These are phyloP conservation scores for Yarrowia sp. DNA, from an alignment of 805 yeast genomes.

Conservation along the genomic window DNA sequence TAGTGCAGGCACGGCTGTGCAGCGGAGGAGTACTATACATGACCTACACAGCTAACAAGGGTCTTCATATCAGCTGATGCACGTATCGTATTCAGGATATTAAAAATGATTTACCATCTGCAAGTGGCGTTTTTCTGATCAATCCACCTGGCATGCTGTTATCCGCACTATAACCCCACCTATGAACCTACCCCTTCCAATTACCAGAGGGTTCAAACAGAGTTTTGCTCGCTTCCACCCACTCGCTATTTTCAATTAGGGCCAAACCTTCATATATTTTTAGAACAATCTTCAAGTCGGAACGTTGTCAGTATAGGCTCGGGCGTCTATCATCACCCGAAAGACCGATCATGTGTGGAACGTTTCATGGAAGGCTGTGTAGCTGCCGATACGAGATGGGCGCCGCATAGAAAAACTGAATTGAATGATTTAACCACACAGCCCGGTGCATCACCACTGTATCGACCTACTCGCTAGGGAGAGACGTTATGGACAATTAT, in stretches of 20 bases:
- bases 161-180: neutral
- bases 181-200: neutral
- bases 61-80: neutral
- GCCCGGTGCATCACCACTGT: neutral
- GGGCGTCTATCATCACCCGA: neutral
- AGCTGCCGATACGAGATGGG: neutral
- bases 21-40: neutral
- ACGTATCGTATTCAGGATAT: neutral
- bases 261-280: slow-evolving; percentile 4
- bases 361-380: slow-evolving; percentile 2
- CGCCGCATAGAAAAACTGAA: neutral
- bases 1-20: slow-evolving; percentile 16
- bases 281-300: neutral
- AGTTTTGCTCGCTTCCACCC: slow-evolving; percentile 15
- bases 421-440: neutral
- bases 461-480: neutral
- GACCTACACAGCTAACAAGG: neutral
- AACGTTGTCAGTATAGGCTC: neutral
- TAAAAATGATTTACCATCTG: neutral
- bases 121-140: neutral
- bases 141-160: neutral
- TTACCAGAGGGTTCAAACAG: neutral
- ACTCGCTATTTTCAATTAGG: neutral
- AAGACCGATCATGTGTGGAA: slow-evolving; percentile 3
- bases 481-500: too few species aligned